phyloP scores from a whole-genome alignment of 768 basidiomycete species.

The Suillus clintonianus region DNA sequence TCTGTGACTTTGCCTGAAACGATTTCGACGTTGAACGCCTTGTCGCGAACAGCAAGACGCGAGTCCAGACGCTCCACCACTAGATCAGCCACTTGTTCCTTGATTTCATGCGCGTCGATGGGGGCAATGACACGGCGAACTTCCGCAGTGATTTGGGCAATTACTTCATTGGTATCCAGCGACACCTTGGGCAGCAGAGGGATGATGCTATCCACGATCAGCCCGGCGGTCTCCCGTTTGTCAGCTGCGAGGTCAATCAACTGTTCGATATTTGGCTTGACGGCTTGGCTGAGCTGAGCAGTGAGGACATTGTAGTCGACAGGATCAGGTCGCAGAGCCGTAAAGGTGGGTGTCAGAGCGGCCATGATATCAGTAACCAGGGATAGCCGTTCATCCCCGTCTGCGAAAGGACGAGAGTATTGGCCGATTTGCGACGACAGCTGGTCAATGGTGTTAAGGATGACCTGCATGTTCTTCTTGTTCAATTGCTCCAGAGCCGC shows the following conservation, averaged over 20 bases:
- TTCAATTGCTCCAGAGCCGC: slow-evolving; percentile 60
- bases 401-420: slow-evolving; percentile 32
- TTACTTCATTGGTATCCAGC: slow-evolving; percentile 57
- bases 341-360: slow-evolving; percentile 61
- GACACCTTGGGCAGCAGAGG: slow-evolving; percentile 58
- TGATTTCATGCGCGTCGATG: slow-evolving; percentile 83
- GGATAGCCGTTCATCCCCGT: slow-evolving; percentile 54
- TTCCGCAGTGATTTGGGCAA: slow-evolving; percentile 63
- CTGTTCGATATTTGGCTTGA: slow-evolving; percentile 87
- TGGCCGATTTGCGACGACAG: slow-evolving; percentile 34
- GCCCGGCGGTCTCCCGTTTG: slow-evolving; percentile 81
- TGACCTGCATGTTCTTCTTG: slow-evolving; percentile 55
- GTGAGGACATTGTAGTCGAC: slow-evolving; percentile 83
- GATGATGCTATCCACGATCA: slow-evolving; percentile 73
- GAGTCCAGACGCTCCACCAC: slow-evolving; percentile 86
- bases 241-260: slow-evolving; percentile 88
- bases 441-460: slow-evolving; percentile 60
- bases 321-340: slow-evolving; percentile 59
- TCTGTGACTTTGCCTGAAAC: slow-evolving; percentile 59
- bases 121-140: slow-evolving; percentile 72
- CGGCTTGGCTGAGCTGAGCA: slow-evolving; percentile 73
- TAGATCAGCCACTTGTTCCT: slow-evolving; percentile 86
- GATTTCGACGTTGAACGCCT: slow-evolving; percentile 61
- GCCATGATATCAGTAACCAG: slow-evolving; percentile 62
- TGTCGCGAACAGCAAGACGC: slow-evolving; percentile 76